Base-by-base conservation (phyloP, 2,329 filamentous ascomycete genomes). In the Plectosphaerella sp. region DNA sequence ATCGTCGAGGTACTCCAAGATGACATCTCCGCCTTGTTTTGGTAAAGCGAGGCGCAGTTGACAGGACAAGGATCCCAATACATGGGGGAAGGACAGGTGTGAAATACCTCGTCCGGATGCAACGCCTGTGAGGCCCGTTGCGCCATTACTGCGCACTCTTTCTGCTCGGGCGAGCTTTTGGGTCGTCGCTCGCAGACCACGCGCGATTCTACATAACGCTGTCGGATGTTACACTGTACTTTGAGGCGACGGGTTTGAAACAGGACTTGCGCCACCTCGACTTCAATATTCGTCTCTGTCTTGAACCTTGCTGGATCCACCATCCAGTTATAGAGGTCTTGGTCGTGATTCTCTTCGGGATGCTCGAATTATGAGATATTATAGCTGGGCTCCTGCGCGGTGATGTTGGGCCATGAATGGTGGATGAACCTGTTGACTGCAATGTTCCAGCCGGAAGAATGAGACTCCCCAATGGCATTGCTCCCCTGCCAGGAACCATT, bases 191-290 rank as follows among this genome's bases (percentile, higher is more conserved):
- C n/a, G n/a, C n/a, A n/a, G n/a, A n/a, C n/a, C n/a, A 54, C 50
- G n/a, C 50, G 46, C 2, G 50, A 54, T n/a, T 52, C 52, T 1
- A 54, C 49, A 24, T 54, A 52, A 12, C 47, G 22, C 37, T 53
- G 52, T 4, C 35, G 50, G 18, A 47, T 25, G 25, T 22, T 18
- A 35, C 52, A 53, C 25, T 36, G 16, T 6, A 25, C 28, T n/a
- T 22, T 41, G 1, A 41, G n/a, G 22, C n/a, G n/a, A n/a, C n/a
- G n/a, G n/a, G n/a, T n/a, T n/a, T 46, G 48, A 12, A 53, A 46
- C 1, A 53, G 42, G n/a, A 53, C 37, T n/a, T 3, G 42, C 37
- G 52, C 49, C 46, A 33, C 45, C 0, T 45, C 39, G 9, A 25
- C 48, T 7, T 43, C 35, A 15, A 51, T 37, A 8, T 37, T 36